phyloP scores from a whole-genome alignment of 306 rosid species.

The Vachellia collinsii region DNA sequence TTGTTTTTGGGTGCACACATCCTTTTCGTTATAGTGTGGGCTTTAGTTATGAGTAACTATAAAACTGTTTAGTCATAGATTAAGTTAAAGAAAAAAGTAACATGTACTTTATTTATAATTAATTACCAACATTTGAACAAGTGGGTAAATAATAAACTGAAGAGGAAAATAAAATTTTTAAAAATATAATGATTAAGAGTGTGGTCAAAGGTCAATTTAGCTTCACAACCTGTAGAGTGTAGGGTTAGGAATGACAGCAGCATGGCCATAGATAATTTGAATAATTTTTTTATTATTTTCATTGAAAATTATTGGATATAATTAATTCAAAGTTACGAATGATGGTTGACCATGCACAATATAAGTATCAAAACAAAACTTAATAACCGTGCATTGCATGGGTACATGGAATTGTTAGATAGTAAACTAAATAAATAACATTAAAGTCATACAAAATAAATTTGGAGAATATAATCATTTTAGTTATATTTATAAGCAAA shows the following conservation, averaged over 20 bases:
- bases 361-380: not conserved
- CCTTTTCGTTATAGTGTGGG: too few species aligned
- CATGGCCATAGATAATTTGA: slow-evolving; percentile 18
- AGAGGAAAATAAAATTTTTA: not conserved
- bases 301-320: not conserved
- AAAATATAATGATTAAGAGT: not conserved
- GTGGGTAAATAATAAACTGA: not conserved
- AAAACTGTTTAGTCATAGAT: not conserved
- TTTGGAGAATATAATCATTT: too few species aligned
- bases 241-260: slow-evolving; percentile 35
- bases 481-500: too few species aligned
- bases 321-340: not conserved
- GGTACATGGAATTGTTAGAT: too few species aligned
- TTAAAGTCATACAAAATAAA: too few species aligned
- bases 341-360: slow-evolving; percentile 8
- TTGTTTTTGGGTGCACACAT: too few species aligned
- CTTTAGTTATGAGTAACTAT: too few species aligned
- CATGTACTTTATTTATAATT: too few species aligned
- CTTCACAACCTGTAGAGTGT: not conserved
- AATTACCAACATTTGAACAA: not conserved
- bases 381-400: too few species aligned
- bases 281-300: not conserved
- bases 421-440: too few species aligned
- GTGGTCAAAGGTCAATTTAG: not conserved
- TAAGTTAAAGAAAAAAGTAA: too few species aligned